A percentile compares a stretch with the other conserved stretches of the same genome.
These are phyloP conservation scores for Ceratobasidium papillatum DNA, from an alignment of 1,284 basidiomycete genomes.

Conservation along the genomic window DNA sequence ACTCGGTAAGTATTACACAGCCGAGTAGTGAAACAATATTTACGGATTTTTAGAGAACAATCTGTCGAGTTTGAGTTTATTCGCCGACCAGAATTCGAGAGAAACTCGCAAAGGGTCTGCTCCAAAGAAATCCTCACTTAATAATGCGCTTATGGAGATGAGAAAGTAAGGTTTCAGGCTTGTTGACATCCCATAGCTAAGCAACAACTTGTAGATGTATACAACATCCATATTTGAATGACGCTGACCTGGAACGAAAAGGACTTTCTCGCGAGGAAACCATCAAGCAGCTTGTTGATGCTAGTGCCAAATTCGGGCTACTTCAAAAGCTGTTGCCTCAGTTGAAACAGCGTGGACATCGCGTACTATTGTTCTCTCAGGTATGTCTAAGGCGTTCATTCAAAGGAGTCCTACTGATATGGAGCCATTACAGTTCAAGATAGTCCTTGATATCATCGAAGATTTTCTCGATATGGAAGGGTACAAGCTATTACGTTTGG, in stretches of 20 bases:
- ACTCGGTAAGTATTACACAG: conserved; percentile 65
- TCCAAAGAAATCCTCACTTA: conserved; percentile 63
- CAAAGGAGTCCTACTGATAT: not conserved
- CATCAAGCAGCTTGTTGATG: conserved; percentile 83
- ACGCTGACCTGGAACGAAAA: conserved; percentile 80
- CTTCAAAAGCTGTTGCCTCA: conserved; percentile 86
- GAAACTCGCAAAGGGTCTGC: conserved; percentile 23
- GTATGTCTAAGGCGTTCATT: conserved; percentile 58
- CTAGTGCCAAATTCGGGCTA: conserved; percentile 87
- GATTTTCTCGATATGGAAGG: conserved; percentile 86
- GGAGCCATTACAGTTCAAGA: conserved; percentile 74
- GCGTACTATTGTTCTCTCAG: conserved; percentile 97
- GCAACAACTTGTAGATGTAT: conserved; percentile 62
- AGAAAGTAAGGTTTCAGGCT: conserved; percentile 66
- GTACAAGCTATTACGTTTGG: conserved; percentile 89
- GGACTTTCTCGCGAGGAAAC: conserved; percentile 67
- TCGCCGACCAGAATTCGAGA: not conserved
- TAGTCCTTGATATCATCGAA: conserved; percentile 89
- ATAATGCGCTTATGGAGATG: conserved; percentile 87
- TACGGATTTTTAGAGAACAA: conserved; percentile 27
- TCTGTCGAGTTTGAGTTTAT: conserved; percentile 33
- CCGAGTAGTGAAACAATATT: conserved; percentile 52
- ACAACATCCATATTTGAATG: conserved; percentile 91
- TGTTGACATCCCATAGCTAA: not conserved
- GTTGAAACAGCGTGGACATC: conserved; percentile 88